Evolutionary conservation across 148 eudicot species (phyloP).

Genomic region (Camellia japonica): DNA sequence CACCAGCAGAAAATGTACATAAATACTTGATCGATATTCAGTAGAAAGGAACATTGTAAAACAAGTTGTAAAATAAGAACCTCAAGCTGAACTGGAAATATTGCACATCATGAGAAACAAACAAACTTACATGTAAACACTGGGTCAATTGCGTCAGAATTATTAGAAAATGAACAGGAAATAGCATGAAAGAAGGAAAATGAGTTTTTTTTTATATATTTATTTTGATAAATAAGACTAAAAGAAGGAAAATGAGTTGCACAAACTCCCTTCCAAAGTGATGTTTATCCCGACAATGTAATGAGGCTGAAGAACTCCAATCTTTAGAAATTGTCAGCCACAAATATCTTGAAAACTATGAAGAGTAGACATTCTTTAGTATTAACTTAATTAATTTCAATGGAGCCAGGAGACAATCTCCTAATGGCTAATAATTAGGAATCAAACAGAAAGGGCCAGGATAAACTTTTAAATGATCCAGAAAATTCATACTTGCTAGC

Average conservation of each 20-base stretch:
- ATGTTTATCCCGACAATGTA: neutral
- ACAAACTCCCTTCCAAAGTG: neutral
- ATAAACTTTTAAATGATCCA: neutral
- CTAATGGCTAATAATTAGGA: neutral
- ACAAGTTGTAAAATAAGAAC: neutral
- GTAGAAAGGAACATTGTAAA: neutral
- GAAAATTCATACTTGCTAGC: neutral
- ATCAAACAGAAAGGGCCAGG: neutral
- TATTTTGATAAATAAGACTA: too few species aligned
- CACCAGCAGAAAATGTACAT: neutral
- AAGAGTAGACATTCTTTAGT: neutral
- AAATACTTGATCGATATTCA: neutral
- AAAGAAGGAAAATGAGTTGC: neutral
- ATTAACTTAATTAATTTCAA: neutral
- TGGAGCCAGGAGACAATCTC: neutral
- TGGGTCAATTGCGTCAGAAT: neutral
- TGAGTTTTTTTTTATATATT: too few species aligned
- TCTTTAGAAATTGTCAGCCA: slow-evolving; percentile 1
- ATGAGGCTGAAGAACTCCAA: neutral
- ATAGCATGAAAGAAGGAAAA: neutral
- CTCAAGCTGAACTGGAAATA: neutral
- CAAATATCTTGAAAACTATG: neutral
- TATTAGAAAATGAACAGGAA: neutral
- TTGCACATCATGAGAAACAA: neutral
- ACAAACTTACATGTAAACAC: neutral